Evolutionary conservation across 2,329 filamentous ascomycete genomes (phyloP), one percentile per base, ranked within the genome.

Genomic region (Pestalotiopsis sp.): DNA sequence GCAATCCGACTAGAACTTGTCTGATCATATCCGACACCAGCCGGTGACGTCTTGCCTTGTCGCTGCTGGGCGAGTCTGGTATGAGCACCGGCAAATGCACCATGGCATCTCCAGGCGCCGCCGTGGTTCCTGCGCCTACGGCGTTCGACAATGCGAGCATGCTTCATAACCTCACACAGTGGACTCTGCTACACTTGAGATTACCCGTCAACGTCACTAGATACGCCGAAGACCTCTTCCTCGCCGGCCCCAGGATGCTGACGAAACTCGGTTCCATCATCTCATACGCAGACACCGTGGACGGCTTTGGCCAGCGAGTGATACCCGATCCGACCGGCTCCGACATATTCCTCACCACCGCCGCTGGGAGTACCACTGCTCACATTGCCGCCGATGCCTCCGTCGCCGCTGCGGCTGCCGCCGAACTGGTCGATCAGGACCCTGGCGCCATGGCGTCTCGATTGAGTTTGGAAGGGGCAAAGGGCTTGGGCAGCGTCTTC

Each of bases 401-500:
- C 27, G 77, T 74, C 58, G 76, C 80, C 14, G 75, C 77, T 12
- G 78, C 74, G 59, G 79, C 79, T 27, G 81, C 82, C 11, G 82
- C 83, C 23, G 83, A 84, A 58, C 78, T 81, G n/a, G 79, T 81
- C 27, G 80, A 82, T 52, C 80, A 82, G 62, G 81, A 84, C 68
- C 78, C 81, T 27, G 74, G 78, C 41, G 78, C 80, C 36, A 70
- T 84, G 68, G 76, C 81, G 67, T 84, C 85, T 6, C 83, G 83
- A 40, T 83, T 91, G 70, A 86, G 88, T 5, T 78, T 89, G 71
- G 89, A 91, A 73, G 82, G 88, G 27, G 83, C 86, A 1, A 89
- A 91, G 76, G 94, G 92, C 58, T 85, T 98, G 58, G 93, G 93
- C 59, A 94, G 93, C 70, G 90, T 98, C 69, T 95, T 98, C 80